Percentiles rank a stretch among this genome's conserved stretches.
Evolutionary conservation across 2,329 filamentous ascomycete genomes (phyloP).

Genomic region (Chrysoporthe cubensis): DNA sequence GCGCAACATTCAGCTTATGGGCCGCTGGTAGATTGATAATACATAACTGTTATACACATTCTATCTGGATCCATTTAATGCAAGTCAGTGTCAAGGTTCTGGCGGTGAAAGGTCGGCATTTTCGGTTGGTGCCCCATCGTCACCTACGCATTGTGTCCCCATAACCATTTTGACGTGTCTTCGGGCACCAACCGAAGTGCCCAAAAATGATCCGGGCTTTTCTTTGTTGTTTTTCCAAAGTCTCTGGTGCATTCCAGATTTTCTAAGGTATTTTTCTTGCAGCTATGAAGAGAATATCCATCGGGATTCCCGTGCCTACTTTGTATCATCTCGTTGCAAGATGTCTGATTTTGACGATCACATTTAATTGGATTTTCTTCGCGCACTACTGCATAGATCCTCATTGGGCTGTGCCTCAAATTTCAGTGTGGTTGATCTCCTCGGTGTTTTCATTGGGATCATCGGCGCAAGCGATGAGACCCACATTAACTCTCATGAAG

Average conservation of each 20-base stretch:
- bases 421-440: background rate
- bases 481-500: background rate
- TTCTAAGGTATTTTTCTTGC: background rate
- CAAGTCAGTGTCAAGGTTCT: too few species aligned
- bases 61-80: too few species aligned
- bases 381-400: background rate
- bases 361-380: background rate
- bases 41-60: too few species aligned
- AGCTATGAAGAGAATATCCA: background rate
- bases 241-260: background rate
- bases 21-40: too few species aligned
- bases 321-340: background rate
- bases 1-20: too few species aligned
- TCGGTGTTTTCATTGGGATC: constrained; percentile 2
- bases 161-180: too few species aligned
- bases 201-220: too few species aligned
- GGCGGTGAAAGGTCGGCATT: too few species aligned
- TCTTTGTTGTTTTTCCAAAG: too few species aligned
- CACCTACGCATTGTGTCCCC: too few species aligned
- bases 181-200: too few species aligned
- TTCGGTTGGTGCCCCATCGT: too few species aligned
- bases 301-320: background rate
- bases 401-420: background rate
- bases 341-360: background rate
- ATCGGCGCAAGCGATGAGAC: background rate